phyloP scores from a whole-genome alignment of 352 stramenopile genomes.

The Phytophthora kernoviae region DNA sequence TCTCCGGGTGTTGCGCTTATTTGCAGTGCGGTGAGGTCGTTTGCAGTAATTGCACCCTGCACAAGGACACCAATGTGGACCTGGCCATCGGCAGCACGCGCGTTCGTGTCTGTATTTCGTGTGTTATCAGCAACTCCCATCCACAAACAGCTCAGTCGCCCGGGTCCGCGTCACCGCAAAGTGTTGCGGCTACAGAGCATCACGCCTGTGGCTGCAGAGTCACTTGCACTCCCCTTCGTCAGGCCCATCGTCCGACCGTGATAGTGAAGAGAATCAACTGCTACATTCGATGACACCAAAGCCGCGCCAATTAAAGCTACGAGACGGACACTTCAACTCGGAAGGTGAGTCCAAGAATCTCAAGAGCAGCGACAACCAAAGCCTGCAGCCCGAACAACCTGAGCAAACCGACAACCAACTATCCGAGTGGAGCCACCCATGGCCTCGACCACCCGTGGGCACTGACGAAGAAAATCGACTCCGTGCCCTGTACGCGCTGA shows the following conservation, averaged over 20 bases:
- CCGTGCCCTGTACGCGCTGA: slow-evolving; percentile 46
- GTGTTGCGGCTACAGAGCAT: slow-evolving; percentile 43
- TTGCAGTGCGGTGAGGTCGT: slow-evolving; percentile 78
- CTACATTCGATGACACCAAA: slow-evolving; percentile 19
- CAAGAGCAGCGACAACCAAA: slow-evolving; percentile 14
- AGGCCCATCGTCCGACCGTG: slow-evolving; percentile 34
- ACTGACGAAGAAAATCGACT: slow-evolving; percentile 63
- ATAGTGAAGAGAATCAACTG: slow-evolving; percentile 40
- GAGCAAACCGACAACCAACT: slow-evolving; percentile 18
- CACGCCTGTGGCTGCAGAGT: slow-evolving; percentile 58
- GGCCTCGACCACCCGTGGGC: slow-evolving; percentile 67
- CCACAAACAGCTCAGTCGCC: slow-evolving; percentile 8
- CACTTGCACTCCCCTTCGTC: slow-evolving; percentile 70
- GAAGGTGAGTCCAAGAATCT: slow-evolving; percentile 36
- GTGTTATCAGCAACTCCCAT: slow-evolving; percentile 59
- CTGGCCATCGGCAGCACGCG: slow-evolving; percentile 55
- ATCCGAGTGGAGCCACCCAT: slow-evolving; percentile 61
- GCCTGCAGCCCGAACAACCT: slow-evolving; percentile 16
- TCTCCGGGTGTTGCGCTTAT: slow-evolving; percentile 5
- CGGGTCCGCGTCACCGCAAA: slow-evolving; percentile 11
- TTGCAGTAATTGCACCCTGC: slow-evolving; percentile 79
- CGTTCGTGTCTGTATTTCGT: slow-evolving; percentile 83
- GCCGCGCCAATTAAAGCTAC: slow-evolving; percentile 23
- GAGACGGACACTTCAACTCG: slow-evolving; percentile 36
- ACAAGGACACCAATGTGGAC: slow-evolving; percentile 66